Conservation (phyloP, 2,329 filamentous ascomycete species). For the Colletotrichum noveboracense region DNA sequence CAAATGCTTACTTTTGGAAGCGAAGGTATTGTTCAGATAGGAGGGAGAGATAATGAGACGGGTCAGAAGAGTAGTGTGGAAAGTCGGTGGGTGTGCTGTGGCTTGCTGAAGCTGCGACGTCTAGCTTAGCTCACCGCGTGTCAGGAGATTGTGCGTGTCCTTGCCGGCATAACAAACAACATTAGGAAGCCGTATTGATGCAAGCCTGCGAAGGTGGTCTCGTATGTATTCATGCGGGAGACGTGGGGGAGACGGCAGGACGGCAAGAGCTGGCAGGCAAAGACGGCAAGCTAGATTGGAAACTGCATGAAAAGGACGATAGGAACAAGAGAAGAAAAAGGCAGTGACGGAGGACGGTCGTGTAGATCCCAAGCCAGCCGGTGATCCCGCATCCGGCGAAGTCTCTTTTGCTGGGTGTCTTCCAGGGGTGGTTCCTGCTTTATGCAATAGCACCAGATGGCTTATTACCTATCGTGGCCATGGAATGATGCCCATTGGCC, state of each 20-base stretch:
- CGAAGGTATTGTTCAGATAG: background rate
- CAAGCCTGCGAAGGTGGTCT: background rate
- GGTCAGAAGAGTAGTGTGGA: background rate
- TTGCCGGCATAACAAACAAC: background rate
- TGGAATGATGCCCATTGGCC: background rate
- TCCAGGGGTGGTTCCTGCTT: background rate
- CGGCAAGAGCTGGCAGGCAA: background rate
- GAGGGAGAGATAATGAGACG: background rate
- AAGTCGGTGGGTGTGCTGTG: background rate
- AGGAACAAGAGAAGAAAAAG: background rate
- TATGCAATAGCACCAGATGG: background rate
- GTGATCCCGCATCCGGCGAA: background rate
- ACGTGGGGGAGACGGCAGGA: background rate
- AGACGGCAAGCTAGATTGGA: background rate
- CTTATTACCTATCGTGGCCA: background rate
- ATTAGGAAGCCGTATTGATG: background rate
- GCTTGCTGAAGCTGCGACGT: slow-evolving; percentile 13
- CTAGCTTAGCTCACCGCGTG: background rate
- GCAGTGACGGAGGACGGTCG: background rate
- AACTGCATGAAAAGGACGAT: background rate
- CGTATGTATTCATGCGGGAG: background rate
- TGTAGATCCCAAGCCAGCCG: background rate
- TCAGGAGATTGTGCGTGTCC: background rate
- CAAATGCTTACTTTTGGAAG: background rate
- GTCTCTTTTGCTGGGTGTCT: background rate